Percentiles rank a stretch among this genome's conserved stretches.
phyloP scores from a whole-genome alignment of 208 protist species.

The Naegleria lovaniensis region DNA sequence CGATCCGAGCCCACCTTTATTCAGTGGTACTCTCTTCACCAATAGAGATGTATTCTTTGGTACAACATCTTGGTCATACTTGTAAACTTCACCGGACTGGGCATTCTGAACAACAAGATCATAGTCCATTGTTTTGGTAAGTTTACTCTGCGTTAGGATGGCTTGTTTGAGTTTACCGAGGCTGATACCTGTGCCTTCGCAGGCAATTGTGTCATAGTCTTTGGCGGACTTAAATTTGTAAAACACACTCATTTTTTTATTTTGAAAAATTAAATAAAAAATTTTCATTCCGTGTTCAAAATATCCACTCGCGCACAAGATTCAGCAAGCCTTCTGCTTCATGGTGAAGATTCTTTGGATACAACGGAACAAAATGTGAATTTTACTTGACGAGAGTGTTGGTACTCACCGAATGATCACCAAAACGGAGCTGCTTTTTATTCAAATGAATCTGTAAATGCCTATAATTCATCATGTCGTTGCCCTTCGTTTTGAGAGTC shows the following conservation, averaged over 20 bases:
- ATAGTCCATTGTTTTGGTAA: constrained; percentile 43
- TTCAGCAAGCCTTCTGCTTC: no score
- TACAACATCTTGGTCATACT: constrained; percentile 42
- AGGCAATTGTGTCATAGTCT: constrained; percentile 42
- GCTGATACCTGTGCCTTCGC: constrained; percentile 47
- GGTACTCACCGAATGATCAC: no score
- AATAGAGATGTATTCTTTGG: constrained; percentile 55
- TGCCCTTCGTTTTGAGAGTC: no score
- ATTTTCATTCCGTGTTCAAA: no score
- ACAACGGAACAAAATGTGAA: no score
- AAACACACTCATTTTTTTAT: background rate
- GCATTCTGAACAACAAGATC: constrained; percentile 51
- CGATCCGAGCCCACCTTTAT: background rate
- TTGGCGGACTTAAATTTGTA: constrained; percentile 49
- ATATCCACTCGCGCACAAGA: no score
- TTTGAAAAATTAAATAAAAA: background rate
- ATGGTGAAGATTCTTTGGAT: no score
- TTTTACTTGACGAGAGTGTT: no score
- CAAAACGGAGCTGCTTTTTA: no score
- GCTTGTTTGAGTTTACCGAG: constrained; percentile 45
- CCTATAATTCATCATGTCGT: no score
- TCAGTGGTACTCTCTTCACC: constrained; percentile 42
- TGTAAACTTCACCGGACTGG: constrained; percentile 48
- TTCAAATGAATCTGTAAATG: no score
- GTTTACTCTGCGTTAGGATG: constrained; percentile 46